Evolutionary conservation across 1,139 yeast genomes (phyloP).

Genomic region (Taiozyma onychis): DNA sequence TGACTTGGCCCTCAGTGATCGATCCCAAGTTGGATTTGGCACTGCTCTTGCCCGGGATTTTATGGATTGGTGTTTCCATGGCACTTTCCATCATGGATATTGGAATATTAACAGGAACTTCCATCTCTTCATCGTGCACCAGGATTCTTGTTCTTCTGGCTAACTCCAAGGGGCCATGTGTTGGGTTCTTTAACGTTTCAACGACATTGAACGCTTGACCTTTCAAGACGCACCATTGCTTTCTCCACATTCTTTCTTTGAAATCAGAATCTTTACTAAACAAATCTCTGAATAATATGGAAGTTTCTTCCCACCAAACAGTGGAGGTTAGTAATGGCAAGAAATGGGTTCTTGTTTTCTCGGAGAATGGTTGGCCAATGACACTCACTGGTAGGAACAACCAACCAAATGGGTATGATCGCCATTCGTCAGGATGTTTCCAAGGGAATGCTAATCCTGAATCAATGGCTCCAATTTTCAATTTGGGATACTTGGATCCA

Average conservation of each 20-base stretch:
- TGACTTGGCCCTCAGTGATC: constrained; percentile 1
- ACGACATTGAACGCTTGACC: constrained; percentile 80
- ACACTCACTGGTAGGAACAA: constrained; percentile 57
- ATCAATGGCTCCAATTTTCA: constrained; percentile 71
- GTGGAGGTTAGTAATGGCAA: constrained; percentile 54
- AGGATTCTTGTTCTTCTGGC: constrained; percentile 53
- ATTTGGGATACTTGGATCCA: constrained; percentile 30
- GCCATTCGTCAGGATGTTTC: constrained; percentile 83
- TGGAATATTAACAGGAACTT: constrained; percentile 43
- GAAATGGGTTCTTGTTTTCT: constrained; percentile 50
- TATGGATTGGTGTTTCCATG: constrained; percentile 27
- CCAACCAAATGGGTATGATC: constrained; percentile 82
- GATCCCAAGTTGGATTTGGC: constrained; percentile 1
- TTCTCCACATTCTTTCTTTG: constrained; percentile 59
- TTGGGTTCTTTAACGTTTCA: constrained; percentile 50
- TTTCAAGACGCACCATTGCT: constrained; percentile 66
- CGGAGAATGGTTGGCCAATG: constrained; percentile 65
- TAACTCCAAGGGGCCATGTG: constrained; percentile 65
- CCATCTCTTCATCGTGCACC: constrained; percentile 59
- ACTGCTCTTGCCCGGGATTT: neutral
- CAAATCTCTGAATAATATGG: constrained; percentile 39
- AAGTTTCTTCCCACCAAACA: constrained; percentile 68
- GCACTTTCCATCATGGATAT: constrained; percentile 28
- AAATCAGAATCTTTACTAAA: constrained; percentile 57
- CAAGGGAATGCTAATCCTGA: constrained; percentile 76